Conservation (phyloP, 768 basidiomycete genomes). For the Mrakia gelida region DNA sequence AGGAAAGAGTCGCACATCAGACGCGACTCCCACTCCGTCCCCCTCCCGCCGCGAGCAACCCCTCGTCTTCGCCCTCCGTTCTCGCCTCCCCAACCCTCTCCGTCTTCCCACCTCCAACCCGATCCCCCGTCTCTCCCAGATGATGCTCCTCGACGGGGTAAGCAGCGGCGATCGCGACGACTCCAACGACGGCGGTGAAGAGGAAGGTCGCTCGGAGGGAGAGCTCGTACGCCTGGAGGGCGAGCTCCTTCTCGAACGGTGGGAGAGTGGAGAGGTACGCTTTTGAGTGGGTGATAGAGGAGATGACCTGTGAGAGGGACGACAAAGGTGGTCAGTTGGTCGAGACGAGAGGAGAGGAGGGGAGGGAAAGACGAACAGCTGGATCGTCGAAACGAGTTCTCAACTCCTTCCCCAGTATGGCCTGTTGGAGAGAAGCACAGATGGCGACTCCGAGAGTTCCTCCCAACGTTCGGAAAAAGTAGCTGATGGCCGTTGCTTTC, state of each 20-base stretch:
- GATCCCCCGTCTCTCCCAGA: slow-evolving; percentile 19
- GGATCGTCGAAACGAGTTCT: neutral
- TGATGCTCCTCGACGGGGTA: slow-evolving; percentile 17
- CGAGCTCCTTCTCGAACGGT: neutral
- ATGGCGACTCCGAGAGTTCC: slow-evolving; percentile 21
- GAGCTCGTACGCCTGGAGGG: slow-evolving; percentile 25
- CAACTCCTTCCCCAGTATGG: slow-evolving; percentile 20
- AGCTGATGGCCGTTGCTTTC: slow-evolving; percentile 28
- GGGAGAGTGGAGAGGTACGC: slow-evolving; percentile 27
- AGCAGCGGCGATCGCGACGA: neutral
- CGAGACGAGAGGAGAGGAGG: neutral
- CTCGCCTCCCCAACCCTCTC: neutral
- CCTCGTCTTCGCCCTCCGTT: neutral
- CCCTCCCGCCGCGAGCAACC: neutral
- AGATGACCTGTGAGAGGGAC: slow-evolving; percentile 12
- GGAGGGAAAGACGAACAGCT: neutral
- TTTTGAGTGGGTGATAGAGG: slow-evolving; percentile 26
- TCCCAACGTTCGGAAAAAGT: slow-evolving; percentile 29
- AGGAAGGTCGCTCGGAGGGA: slow-evolving; percentile 17
- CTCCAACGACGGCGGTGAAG: slow-evolving; percentile 10
- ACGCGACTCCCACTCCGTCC: neutral
- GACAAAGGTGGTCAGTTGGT: neutral
- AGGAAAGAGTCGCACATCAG: neutral
- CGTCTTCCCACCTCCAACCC: slow-evolving; percentile 7
- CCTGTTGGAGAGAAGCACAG: slow-evolving; percentile 21